These are phyloP conservation scores for Zygoascus biomembranicola DNA, from an alignment of 805 yeast species.

Conservation along the genomic window DNA sequence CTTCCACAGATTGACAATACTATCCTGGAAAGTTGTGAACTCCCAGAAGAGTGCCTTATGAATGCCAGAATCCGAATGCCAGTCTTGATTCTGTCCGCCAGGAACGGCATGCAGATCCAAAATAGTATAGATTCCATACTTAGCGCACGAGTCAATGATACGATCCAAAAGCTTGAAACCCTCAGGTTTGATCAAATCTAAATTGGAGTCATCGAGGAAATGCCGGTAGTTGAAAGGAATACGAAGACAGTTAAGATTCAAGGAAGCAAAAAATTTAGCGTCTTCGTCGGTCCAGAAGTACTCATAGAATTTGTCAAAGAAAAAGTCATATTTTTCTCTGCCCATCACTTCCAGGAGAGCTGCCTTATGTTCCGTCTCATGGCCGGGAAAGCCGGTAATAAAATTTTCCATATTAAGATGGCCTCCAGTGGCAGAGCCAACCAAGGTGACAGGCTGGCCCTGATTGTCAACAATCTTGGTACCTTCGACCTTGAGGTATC, in stretches of 20 bases:
- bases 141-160: slow-evolving; percentile 37
- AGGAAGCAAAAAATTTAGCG: slow-evolving; percentile 38
- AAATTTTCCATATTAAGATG: slow-evolving; percentile 49
- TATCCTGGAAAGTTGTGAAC: slow-evolving; percentile 41
- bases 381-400: slow-evolving; percentile 49
- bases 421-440: slow-evolving; percentile 40
- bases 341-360: slow-evolving; percentile 37
- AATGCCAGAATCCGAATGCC: slow-evolving; percentile 43
- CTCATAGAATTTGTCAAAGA: slow-evolving; percentile 45
- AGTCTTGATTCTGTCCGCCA: slow-evolving; percentile 49
- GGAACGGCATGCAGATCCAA: slow-evolving; percentile 44
- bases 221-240: slow-evolving; percentile 48
- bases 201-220: slow-evolving; percentile 39
- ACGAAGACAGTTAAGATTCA: slow-evolving; percentile 40
- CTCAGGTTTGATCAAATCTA: slow-evolving; percentile 34
- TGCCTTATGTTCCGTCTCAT: slow-evolving; percentile 42
- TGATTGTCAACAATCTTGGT: slow-evolving; percentile 40
- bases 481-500: slow-evolving; percentile 36
- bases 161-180: slow-evolving; percentile 41
- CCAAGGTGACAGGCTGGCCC: slow-evolving; percentile 35
- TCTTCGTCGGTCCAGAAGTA: slow-evolving; percentile 46
- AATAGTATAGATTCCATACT: slow-evolving; percentile 40
- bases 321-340: slow-evolving; percentile 39
- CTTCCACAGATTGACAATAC: slow-evolving; percentile 38
- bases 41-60: slow-evolving; percentile 45